Evolutionary conservation across 2,329 filamentous ascomycete species (phyloP).

Genomic region (Trichoderma afroharzianum): DNA sequence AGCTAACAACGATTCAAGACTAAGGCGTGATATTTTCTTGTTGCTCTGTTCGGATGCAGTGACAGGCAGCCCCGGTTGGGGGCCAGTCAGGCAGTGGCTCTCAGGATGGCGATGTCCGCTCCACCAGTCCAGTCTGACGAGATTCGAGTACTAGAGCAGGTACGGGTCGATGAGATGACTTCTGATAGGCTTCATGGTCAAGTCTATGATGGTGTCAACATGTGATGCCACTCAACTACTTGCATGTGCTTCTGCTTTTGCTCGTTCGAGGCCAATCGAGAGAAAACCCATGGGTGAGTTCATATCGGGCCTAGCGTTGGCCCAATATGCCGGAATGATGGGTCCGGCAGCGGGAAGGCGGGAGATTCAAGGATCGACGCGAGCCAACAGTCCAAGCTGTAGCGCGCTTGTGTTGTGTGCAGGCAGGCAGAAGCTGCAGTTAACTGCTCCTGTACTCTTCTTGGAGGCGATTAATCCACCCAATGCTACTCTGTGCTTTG

Average conservation of each 20-base stretch:
- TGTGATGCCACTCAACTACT: background rate
- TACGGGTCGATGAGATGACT: background rate
- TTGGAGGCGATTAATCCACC: background rate
- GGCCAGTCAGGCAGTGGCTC: background rate
- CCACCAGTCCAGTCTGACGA: background rate
- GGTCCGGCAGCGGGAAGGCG: conserved; percentile 9
- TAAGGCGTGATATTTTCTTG: background rate
- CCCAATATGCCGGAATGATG: conserved; percentile 8
- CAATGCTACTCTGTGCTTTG: background rate
- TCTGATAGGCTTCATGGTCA: background rate
- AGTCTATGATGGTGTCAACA: background rate
- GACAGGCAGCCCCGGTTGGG: background rate
- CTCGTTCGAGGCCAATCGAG: background rate
- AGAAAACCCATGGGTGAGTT: background rate
- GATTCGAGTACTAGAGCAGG: background rate
- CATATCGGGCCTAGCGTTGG: conserved; percentile 8
- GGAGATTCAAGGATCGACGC: conserved; percentile 10
- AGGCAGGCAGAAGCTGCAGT: background rate
- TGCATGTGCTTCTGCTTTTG: background rate
- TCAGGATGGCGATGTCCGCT: background rate
- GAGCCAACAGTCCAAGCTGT: background rate
- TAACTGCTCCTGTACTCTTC: background rate
- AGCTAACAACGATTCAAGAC: background rate
- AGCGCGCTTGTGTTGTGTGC: background rate
- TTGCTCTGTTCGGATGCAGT: background rate